Base-by-base conservation (phyloP, 2,329 filamentous ascomycete genomes). In the Bipolaris bicolor region DNA sequence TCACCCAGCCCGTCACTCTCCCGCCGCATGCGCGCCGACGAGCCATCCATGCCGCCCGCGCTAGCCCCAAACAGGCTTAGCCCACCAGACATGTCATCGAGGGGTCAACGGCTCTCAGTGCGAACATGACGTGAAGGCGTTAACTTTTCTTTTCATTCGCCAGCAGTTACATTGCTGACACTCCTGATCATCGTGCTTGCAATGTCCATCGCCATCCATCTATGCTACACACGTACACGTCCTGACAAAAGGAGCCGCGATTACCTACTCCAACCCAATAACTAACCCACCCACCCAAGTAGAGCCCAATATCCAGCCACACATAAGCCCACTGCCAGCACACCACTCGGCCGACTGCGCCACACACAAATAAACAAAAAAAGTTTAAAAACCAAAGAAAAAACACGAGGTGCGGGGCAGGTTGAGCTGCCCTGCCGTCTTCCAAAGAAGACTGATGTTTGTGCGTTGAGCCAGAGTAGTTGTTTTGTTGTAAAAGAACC, bases 401-500 rank as follows among this genome's bases (percentile, higher is more conserved):
- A 61, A 72, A 72, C 67, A 74, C 65, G 68, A 68, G 58, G 63
- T 62, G 71, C 66, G 62, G 72, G 72, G 82, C 84, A 87, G 82
- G 87, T 90, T 90, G 86, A 90, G 66, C 80, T 86, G 82, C 82
- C 80, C 79, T 81, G 80, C 81, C 71, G 77, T 66, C 68, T 64
- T 71, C 71, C 58, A 39, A 7, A 53, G 63, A 68, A 73, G 65
- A 80, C 76, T 54, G 82, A 83, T 83, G 84, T 88, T 86, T 85
- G 86, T 86, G 86, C 85, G 88, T 91, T 90, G 88, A 90, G 86
- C 85, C 85, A 88, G 82, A 80, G 84, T 88, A 67, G 72, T 66
- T 73, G 90, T 90, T 91, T 90, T 85, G 88, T 91, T 91, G 87
- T 83, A 89, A 90, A 91, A 91, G 83, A 84, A 86, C 89, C 84